These are phyloP conservation scores for Clavariopsis aquatica DNA, from an alignment of 495 filamentous ascomycete genomes.

Conservation along the genomic window DNA sequence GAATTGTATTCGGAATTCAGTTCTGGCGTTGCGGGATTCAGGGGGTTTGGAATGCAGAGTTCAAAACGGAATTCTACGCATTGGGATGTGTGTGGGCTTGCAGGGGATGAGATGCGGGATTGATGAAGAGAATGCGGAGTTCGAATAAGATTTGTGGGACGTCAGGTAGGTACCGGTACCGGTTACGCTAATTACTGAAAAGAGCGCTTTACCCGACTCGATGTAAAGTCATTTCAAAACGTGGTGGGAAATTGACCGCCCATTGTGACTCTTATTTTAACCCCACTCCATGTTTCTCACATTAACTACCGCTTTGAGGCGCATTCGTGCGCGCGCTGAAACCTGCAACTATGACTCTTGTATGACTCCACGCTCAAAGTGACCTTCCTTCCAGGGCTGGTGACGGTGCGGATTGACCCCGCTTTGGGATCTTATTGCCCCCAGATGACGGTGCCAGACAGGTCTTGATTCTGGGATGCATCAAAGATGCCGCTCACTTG, in stretches of 20 bases:
- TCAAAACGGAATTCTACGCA: too few relatives aligned
- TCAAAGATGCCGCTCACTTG: too few relatives aligned
- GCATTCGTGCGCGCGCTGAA: too few relatives aligned
- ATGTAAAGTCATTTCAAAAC: background rate
- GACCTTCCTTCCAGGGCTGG: conserved; percentile 3
- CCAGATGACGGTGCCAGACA: background rate
- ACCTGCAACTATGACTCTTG: background rate
- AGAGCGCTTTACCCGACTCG: background rate
- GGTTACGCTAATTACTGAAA: too few relatives aligned
- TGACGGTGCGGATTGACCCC: background rate
- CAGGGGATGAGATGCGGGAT: background rate
- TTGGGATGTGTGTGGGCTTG: too few relatives aligned
- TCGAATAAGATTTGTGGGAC: background rate
- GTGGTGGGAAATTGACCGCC: background rate
- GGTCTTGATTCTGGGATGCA: background rate
- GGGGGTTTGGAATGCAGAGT: too few relatives aligned
- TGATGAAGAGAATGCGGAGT: conserved; percentile 1
- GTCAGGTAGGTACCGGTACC: background rate
- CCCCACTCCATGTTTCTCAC: background rate
- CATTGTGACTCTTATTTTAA: conserved; percentile 9
- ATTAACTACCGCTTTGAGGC: too few relatives aligned
- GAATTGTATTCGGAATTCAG: too few relatives aligned
- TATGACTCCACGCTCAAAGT: background rate
- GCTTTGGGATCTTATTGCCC: background rate
- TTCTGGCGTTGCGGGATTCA: too few relatives aligned